Percentiles rank a stretch among this genome's conserved stretches.
These are phyloP conservation scores for Exophiala mesophila DNA, from an alignment of 2,329 filamentous ascomycete genomes.

Conservation along the genomic window DNA sequence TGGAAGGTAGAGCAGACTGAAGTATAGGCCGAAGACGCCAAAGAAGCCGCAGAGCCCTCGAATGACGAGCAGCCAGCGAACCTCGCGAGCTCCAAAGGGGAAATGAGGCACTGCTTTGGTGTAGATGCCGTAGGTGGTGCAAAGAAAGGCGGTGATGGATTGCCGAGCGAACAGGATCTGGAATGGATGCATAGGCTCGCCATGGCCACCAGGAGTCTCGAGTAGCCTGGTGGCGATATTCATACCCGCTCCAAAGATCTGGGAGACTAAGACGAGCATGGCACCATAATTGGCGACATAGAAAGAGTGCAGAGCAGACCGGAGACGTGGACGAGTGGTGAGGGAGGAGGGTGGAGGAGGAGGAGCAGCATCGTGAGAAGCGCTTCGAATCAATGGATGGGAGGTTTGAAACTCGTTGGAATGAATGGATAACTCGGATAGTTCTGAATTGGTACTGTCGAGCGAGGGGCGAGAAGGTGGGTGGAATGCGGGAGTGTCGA, in stretches of 20 bases:
- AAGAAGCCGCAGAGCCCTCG: constrained; percentile 69
- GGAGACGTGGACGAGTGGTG: constrained; percentile 25
- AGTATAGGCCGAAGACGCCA: constrained; percentile 75
- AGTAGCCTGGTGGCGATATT: constrained; percentile 74
- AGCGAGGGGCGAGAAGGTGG: constrained; percentile 15
- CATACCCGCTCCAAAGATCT: constrained; percentile 81
- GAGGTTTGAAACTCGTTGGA: constrained; percentile 18
- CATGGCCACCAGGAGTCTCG: constrained; percentile 62
- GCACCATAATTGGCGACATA: constrained; percentile 69
- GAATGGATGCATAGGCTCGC: constrained; percentile 71
- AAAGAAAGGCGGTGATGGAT: constrained; percentile 63
- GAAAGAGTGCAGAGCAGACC: constrained; percentile 35
- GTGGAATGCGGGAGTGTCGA: constrained; percentile 13
- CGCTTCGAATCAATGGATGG: constrained; percentile 16
- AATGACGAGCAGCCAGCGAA: constrained; percentile 63
- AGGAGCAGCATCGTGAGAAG: constrained; percentile 13
- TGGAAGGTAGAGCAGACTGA: constrained; percentile 70
- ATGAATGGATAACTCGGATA: constrained; percentile 27
- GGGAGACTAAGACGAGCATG: constrained; percentile 65
- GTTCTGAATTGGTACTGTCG: constrained; percentile 24
- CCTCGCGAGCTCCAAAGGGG: constrained; percentile 62
- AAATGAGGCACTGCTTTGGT: constrained; percentile 58
- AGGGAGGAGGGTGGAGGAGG: constrained; percentile 3
- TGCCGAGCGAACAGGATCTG: constrained; percentile 80
- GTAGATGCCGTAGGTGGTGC: constrained; percentile 69